These are phyloP conservation scores for Hymenoscyphus repandus DNA, from an alignment of 2,329 filamentous ascomycete species.

Conservation along the genomic window DNA sequence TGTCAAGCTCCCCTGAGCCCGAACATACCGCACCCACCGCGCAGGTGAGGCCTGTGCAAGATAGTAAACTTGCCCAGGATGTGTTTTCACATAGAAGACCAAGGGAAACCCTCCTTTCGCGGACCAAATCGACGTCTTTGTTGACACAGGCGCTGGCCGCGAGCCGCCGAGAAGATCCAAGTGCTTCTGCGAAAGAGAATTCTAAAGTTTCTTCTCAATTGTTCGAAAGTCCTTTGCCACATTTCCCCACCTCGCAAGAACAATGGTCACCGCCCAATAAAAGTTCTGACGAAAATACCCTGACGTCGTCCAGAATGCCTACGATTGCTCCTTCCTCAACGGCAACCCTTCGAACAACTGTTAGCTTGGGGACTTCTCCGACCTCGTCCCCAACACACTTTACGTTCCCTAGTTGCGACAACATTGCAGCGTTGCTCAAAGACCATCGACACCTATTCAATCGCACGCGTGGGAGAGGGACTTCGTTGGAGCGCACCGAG, in stretches of 20 bases:
- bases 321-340: conserved; percentile 9
- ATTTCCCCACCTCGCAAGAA: conserved; percentile 2
- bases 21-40: conserved; percentile 31
- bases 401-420: conserved; percentile 28
- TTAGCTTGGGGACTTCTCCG: conserved; percentile 16
- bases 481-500: conserved; percentile 39
- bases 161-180: conserved; percentile 16
- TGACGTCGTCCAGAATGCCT: conserved; percentile 12
- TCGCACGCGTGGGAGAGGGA: conserved; percentile 31
- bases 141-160: conserved; percentile 27
- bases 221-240: neutral
- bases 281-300: conserved; percentile 5
- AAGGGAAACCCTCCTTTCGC: conserved; percentile 15
- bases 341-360: conserved; percentile 7
- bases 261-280: conserved; percentile 18
- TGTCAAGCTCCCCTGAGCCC: conserved; percentile 31
- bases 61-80: conserved; percentile 17
- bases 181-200: neutral
- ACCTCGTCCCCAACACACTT: conserved; percentile 12
- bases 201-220: conserved; percentile 5
- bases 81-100: conserved; percentile 20
- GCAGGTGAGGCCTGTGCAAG: conserved; percentile 25
- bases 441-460: conserved; percentile 33
- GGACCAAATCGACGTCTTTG: conserved; percentile 24
- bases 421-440: conserved; percentile 32